Base-by-base conservation (phyloP, 257 asterid species). In the Plantago ovata region DNA sequence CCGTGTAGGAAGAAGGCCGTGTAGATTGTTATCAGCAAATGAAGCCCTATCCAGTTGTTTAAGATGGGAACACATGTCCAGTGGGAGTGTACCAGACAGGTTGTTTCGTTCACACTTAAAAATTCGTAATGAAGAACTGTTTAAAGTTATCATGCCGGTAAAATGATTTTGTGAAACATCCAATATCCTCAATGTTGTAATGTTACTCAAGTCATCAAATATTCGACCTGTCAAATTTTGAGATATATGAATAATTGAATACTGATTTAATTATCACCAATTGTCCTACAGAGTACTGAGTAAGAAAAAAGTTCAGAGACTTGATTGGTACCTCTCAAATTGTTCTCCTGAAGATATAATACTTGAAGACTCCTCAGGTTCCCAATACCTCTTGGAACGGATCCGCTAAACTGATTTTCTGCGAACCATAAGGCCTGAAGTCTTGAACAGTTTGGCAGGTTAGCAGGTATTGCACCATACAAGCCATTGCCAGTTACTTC, bases 71-170 rank as follows among this genome's bases (percentile, higher is more conserved):
- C 22, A 72, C 22, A 60, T 64, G 22, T 68, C 43, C 38, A n/a
- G 28, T 13, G 75, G 75, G 33, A 73, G 79, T 22, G 9, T 22
- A 1, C 75, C 79, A 10, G 58, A 60, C 2, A 73, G 42, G 59
- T 38, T 36, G 38, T 61, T 68, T 9, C 39, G 21, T 36, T 44
- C 21, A 32, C 63, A 4, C 13, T 13, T 10, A 47, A 69, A 16
- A 1, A 4, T 13, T 20, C 36, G 21, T 50, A 63, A 32, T 2
- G 62, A 63, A 3, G 65, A 63, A n/a, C 42, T 44, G 45, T 56
- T 57, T 19, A 63, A 69, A 13, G 46, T 43, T 10, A 71, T 52
- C 2, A 41, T 3, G 9, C 68, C 63, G 15, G 68, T 44, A 12
- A 54, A 15, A 2, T 52, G 33, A 47, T 55, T 67, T 7, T 13